phyloP scores from a whole-genome alignment of 306 rosid species.

The Albizia julibrissin region DNA sequence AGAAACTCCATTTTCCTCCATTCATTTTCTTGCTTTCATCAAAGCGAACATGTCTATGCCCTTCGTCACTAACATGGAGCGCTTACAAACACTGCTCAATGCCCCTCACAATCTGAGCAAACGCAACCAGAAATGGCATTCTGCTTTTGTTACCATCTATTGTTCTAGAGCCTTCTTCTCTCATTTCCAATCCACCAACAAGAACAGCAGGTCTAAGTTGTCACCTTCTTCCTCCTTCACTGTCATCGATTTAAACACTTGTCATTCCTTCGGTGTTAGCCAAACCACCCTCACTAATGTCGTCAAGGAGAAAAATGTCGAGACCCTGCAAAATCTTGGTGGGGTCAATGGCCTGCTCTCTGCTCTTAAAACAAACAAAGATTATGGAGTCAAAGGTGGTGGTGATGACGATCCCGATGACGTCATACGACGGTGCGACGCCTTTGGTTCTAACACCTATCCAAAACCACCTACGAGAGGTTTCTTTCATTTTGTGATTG shows the following conservation, averaged over 20 bases:
- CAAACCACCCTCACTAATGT: neutral
- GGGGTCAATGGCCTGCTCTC: neutral
- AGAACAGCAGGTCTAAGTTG: neutral
- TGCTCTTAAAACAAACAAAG: neutral
- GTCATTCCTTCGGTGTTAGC: neutral
- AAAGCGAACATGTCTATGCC: neutral
- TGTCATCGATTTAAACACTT: neutral
- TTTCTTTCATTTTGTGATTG: conserved; percentile 36
- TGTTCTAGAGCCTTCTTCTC: conserved; percentile 28
- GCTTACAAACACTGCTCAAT: neutral
- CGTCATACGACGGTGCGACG: neutral
- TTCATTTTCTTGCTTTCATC: too few relatives aligned
- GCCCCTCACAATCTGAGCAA: neutral
- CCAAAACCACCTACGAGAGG: conserved; percentile 36
- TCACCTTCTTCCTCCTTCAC: conserved; percentile 22
- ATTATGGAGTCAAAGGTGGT: neutral
- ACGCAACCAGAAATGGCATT: conserved; percentile 36
- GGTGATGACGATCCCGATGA: conserved; percentile 2
- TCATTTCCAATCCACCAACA: neutral
- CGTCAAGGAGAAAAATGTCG: neutral
- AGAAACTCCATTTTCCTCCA: neutral
- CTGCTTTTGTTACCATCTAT: conserved; percentile 40
- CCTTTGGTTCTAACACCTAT: conserved; percentile 39
- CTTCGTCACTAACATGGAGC: neutral
- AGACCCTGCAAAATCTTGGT: neutral